Evolutionary conservation across 2,329 filamentous ascomycete species (phyloP).

Genomic region (Aspergillus texensis): DNA sequence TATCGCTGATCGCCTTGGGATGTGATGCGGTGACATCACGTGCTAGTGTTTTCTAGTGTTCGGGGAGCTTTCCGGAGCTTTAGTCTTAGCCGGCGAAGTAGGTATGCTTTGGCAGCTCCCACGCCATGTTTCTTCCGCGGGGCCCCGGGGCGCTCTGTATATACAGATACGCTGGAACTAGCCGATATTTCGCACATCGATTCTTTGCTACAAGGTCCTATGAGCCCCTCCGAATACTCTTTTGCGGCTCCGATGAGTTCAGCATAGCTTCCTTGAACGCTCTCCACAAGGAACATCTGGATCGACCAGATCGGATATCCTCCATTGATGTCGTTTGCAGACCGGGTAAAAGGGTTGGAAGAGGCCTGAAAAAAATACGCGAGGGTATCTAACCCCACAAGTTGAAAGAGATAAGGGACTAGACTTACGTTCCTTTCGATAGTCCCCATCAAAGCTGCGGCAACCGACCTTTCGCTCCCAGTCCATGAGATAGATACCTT

Average conservation of each 20-base stretch:
- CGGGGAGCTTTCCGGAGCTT: slow-evolving; percentile 17
- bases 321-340: slow-evolving; percentile 86
- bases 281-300: slow-evolving; percentile 62
- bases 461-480: slow-evolving; percentile 63
- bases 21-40: slow-evolving; percentile 37
- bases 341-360: slow-evolving; percentile 75
- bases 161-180: slow-evolving; percentile 21
- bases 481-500: slow-evolving; percentile 82
- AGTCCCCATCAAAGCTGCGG: slow-evolving; percentile 75
- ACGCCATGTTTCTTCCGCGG: slow-evolving; percentile 29
- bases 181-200: slow-evolving; percentile 20
- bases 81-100: slow-evolving; percentile 8
- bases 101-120: not conserved
- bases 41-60: slow-evolving; percentile 19
- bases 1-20: slow-evolving; percentile 18
- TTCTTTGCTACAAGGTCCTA: slow-evolving; percentile 35
- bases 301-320: slow-evolving; percentile 59
- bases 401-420: not conserved
- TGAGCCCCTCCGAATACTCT: slow-evolving; percentile 77
- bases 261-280: slow-evolving; percentile 77
- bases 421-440: slow-evolving; percentile 12
- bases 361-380: slow-evolving; percentile 69
- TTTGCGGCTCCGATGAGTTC: slow-evolving; percentile 92
- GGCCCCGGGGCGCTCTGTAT: slow-evolving; percentile 25
- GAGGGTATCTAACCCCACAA: slow-evolving; percentile 56